Conservation (phyloP, 2,329 filamentous ascomycete species). For the Fusarium citri region DNA sequence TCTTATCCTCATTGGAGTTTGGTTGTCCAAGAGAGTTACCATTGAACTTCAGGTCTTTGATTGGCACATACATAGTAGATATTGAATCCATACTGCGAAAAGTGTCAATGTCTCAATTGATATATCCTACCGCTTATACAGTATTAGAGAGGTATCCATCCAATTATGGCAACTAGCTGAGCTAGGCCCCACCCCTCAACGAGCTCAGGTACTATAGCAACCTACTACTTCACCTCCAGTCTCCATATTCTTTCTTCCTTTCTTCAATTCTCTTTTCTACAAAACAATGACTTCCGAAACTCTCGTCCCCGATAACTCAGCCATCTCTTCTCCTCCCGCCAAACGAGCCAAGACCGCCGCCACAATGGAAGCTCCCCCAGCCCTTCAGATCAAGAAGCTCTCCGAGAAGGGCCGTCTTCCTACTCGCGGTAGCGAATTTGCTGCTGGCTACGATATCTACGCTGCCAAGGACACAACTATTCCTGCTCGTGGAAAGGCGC, state of each 20-base stretch:
- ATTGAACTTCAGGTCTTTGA: background rate
- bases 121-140: background rate
- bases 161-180: background rate
- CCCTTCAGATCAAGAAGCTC: constrained; percentile 89
- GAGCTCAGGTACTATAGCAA: background rate
- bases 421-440: constrained; percentile 87
- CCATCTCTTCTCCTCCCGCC: constrained; percentile 77
- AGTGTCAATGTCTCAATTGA: background rate
- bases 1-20: background rate
- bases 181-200: background rate
- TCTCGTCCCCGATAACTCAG: constrained; percentile 55
- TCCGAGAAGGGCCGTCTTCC: constrained; percentile 82
- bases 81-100: background rate
- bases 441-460: constrained; percentile 95
- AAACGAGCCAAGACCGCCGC: constrained; percentile 79
- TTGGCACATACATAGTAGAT: background rate
- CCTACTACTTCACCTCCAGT: constrained; percentile 33
- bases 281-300: constrained; percentile 41
- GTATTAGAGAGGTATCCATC: background rate
- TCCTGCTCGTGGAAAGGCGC: constrained; percentile 82
- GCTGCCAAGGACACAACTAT: constrained; percentile 79
- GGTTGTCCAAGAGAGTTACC: background rate
- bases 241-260: constrained; percentile 30
- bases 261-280: constrained; percentile 19
- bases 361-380: constrained; percentile 60